These are phyloP conservation scores for Cryomyces minteri DNA, from an alignment of 495 filamentous ascomycete genomes.

Conservation along the genomic window DNA sequence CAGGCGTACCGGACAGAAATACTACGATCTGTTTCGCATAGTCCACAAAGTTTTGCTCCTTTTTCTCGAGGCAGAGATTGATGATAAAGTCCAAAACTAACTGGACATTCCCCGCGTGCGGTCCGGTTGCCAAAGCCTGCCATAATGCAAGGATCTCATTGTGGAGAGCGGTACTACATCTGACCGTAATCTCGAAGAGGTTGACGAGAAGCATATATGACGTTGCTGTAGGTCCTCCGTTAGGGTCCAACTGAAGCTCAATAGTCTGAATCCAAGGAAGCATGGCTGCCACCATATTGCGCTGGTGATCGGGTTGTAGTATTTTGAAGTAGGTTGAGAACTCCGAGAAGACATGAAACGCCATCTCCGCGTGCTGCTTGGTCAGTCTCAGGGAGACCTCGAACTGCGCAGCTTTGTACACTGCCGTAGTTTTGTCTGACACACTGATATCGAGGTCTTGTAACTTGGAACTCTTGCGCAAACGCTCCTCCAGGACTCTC, in stretches of 20 bases:
- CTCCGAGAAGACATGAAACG: slow-evolving; percentile 88
- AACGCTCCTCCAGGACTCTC: slow-evolving; percentile 64
- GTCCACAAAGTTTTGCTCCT: slow-evolving; percentile 94
- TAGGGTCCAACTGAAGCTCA: slow-evolving; percentile 85
- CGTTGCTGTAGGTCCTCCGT: slow-evolving; percentile 68
- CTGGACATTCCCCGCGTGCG: slow-evolving; percentile 86
- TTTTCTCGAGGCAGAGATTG: slow-evolving; percentile 70
- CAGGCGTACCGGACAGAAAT: slow-evolving; percentile 79
- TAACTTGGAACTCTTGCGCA: slow-evolving; percentile 70
- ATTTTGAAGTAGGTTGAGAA: slow-evolving; percentile 82
- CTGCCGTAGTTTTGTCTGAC: slow-evolving; percentile 92
- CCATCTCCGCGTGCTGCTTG: slow-evolving; percentile 68
- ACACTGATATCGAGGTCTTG: slow-evolving; percentile 98
- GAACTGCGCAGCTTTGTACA: slow-evolving; percentile 93
- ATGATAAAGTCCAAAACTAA: slow-evolving; percentile 94
- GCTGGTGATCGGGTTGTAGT: slow-evolving; percentile 58
- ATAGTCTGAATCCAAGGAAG: slow-evolving; percentile 92
- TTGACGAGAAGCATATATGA: slow-evolving; percentile 96
- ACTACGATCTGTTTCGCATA: slow-evolving; percentile 96
- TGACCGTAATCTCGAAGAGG: slow-evolving; percentile 89
- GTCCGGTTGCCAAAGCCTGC: slow-evolving; percentile 89
- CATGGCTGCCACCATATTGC: slow-evolving; percentile 87
- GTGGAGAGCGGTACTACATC: slow-evolving; percentile 61
- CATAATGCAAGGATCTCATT: slow-evolving; percentile 96
- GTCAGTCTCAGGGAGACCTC: slow-evolving; percentile 86